Base-by-base conservation (phyloP, 1,284 basidiomycete genomes). In the Fomitiporia mediterranea region DNA sequence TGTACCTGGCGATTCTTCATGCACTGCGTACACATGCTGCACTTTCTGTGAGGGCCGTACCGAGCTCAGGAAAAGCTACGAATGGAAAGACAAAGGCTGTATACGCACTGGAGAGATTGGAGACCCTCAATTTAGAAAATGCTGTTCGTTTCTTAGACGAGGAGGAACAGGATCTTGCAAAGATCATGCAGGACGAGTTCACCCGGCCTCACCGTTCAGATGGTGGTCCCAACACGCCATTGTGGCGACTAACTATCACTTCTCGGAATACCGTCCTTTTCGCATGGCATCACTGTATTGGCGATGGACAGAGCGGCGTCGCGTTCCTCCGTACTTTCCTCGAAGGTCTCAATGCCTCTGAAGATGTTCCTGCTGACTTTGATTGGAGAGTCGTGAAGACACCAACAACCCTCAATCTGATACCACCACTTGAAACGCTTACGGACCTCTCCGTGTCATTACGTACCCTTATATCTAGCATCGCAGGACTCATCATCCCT, bases 301-400 rank as follows among this genome's bases (percentile, higher is more conserved):
- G 70, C 1, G 74, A 76, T 51, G 74, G 74, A 1, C 65, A 70
- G 56, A 75, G 73, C 59, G 70, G 72, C 2, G 56, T 71, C 27
- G 70, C 72, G 0, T 74, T 76, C 53, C 74, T 75, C 53, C 59
- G 60, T 9, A 59, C 68, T 11, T 65, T 77, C n/a, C 61, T 72
- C 5, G 34, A 56, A 2, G 70, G 71, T 2, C 62, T 76, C 15
- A 66, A 68, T 51, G 49, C 58, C 34, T 23, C 44, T 5, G 35
- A 51, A 2, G 9, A 35, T 0, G n/a, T n/a, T n/a, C n/a, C n/a
- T n/a, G 38, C 60, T 11, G 34, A 43, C 5, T 30, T 46, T 17
- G 23, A 52, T n/a, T 25, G 47, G 21, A 13, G 17, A 30, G 25
- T 9, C 1, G 44, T 53, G 1, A 30, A 1, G 58, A 56, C 15